A percentile compares a stretch with the other conserved stretches of the same genome.
Conservation (phyloP, 1,139 yeast genomes). For the Yamadazyma diospyri region DNA sequence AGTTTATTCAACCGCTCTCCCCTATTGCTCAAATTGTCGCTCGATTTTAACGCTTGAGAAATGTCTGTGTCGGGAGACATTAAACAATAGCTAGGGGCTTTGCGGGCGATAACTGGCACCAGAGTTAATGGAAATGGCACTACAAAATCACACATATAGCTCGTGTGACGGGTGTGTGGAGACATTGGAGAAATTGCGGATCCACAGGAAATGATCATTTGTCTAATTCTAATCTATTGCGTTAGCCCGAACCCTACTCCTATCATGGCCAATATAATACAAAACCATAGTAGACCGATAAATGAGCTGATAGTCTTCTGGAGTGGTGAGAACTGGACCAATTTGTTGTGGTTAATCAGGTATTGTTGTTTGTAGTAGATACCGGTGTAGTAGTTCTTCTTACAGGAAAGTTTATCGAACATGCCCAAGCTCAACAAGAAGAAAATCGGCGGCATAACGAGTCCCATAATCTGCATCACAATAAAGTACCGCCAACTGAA, state of each 20-base stretch:
- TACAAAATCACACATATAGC: too few relatives aligned
- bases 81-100: too few relatives aligned
- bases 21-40: too few relatives aligned
- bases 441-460: conserved; percentile 34
- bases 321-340: conserved; percentile 21
- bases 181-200: too few relatives aligned
- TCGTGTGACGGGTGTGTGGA: too few relatives aligned
- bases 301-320: conserved; percentile 33
- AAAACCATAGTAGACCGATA: conserved; percentile 34
- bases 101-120: too few relatives aligned
- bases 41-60: too few relatives aligned
- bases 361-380: conserved; percentile 22
- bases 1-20: too few relatives aligned
- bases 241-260: conserved; percentile 36
- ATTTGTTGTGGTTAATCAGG: conserved; percentile 11
- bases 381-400: conserved; percentile 13
- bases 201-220: too few relatives aligned
- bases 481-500: conserved; percentile 20
- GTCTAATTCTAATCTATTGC: too few relatives aligned
- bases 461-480: conserved; percentile 26
- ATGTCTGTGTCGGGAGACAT: too few relatives aligned
- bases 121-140: too few relatives aligned
- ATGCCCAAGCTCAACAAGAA: conserved; percentile 30
- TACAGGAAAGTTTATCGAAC: conserved; percentile 25
- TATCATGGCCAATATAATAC: conserved; percentile 35